Evolutionary conservation across 2,329 filamentous ascomycete genomes (phyloP), one percentile per base, ranked within the genome.

Genomic region (Periglandula ipomoeae): DNA sequence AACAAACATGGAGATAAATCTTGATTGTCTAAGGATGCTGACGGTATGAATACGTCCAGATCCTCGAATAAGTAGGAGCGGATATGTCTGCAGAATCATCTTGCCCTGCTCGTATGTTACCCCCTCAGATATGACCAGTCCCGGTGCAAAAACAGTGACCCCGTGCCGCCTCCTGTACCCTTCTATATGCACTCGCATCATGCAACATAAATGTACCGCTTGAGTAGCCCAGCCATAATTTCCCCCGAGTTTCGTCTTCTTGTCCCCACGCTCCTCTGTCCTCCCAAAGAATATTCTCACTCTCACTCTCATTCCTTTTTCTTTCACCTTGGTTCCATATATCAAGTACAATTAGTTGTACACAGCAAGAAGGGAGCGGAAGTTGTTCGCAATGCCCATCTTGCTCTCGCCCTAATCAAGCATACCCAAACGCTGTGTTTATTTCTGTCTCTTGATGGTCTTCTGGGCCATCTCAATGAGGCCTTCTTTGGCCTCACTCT

Each of bases 381-480:
- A 13, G 13, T 23, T 47, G 7, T 22, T 35, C 26, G 19, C 23
- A 9, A 42, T 35, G 34, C 20, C 49, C 34, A 17, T 43, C 13
- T 35, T 26, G 20, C 17, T 19, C 23, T n/a, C 13, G 11, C 15
- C 24, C 17, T 10, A 32, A 15, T 49, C 42, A 24, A 30, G 22
- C 11, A 8, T 15, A 26, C 39, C 22, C 20, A 15, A 26, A 42
- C 7, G 8, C 13, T 26, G 22, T 19, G n/a, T 50, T 60, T 74
- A 97, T 69, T 95, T 96, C 65, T 89, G 78, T 61, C 91, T 79
- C 69, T 89, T 84, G 72, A 95, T 81, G 15, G 90, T 89, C 73
- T 95, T 96, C 58, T 84, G 79, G 57, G 89, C 94, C 88, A 97
- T 96, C 61, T 96, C 89, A 41, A 95, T 73, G 37, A 98, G 73